Evolutionary conservation across 768 basidiomycete species (phyloP).

Genomic region (Paxillus involutus): DNA sequence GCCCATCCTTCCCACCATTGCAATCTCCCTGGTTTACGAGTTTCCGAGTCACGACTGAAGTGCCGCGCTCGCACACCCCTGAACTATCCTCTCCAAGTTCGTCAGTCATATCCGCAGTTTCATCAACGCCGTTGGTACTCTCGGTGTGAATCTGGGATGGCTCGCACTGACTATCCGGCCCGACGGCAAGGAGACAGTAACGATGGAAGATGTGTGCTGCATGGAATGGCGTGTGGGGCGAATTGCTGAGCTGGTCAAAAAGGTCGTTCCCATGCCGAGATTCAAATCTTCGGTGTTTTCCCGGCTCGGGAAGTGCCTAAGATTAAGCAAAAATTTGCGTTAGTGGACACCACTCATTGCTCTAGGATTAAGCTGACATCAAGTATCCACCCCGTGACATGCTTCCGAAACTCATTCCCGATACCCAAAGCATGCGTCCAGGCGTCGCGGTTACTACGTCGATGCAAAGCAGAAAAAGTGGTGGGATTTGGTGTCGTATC

Average conservation of each 20-base stretch:
- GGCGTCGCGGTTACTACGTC: neutral
- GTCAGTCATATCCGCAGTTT: neutral
- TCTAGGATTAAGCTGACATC: constrained; percentile 29
- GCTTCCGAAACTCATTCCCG: constrained; percentile 32
- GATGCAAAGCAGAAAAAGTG: neutral
- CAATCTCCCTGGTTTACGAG: neutral
- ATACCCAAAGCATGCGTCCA: constrained; percentile 31
- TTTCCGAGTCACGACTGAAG: neutral
- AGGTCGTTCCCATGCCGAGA: constrained; percentile 23
- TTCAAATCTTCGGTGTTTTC: neutral
- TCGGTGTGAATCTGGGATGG: neutral
- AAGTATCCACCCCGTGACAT: constrained; percentile 46
- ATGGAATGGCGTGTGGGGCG: constrained; percentile 63
- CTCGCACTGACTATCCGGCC: neutral
- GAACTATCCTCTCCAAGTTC: neutral
- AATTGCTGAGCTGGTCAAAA: constrained; percentile 52
- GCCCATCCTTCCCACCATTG: neutral
- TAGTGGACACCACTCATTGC: neutral
- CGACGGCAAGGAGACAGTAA: constrained; percentile 47
- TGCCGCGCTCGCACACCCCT: neutral
- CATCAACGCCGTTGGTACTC: neutral
- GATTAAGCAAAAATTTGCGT: neutral
- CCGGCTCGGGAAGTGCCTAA: constrained; percentile 8
- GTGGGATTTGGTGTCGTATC: neutral
- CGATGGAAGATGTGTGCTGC: constrained; percentile 60